Percentiles rank a stretch among this genome's conserved stretches.
phyloP scores from a whole-genome alignment of 1,284 basidiomycete genomes.

The Mycena sp. region DNA sequence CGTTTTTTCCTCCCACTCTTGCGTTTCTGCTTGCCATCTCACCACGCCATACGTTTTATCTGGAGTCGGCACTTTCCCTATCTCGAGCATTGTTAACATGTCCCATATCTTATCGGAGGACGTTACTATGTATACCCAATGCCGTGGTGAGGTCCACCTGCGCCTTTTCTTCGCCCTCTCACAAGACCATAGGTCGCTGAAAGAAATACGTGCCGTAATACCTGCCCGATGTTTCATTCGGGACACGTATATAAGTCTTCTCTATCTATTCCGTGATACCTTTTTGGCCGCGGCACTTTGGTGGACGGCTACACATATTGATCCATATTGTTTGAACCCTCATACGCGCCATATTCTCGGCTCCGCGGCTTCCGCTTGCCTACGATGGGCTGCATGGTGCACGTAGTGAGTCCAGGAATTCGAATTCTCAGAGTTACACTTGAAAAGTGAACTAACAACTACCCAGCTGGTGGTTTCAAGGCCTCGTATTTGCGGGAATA shows the following conservation, averaged over 20 bases:
- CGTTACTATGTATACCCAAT: constrained; percentile 57
- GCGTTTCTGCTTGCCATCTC: not conserved
- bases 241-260: constrained; percentile 46
- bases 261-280: constrained; percentile 57
- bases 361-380: constrained; percentile 46
- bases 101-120: constrained; percentile 32
- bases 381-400: constrained; percentile 54
- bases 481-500: constrained; percentile 64
- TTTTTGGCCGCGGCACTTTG: constrained; percentile 55
- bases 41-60: too few species aligned
- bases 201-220: constrained; percentile 63
- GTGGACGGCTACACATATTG: constrained; percentile 56
- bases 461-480: constrained; percentile 70
- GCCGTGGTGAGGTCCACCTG: constrained; percentile 46
- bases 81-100: too few species aligned
- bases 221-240: constrained; percentile 57
- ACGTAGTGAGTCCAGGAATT: constrained; percentile 54
- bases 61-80: too few species aligned
- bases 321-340: constrained; percentile 50
- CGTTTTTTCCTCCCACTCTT: not conserved
- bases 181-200: constrained; percentile 50
- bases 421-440: not conserved
- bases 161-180: not conserved
- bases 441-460: constrained; percentile 33
- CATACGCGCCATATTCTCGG: constrained; percentile 41